phyloP scores from a whole-genome alignment of 352 stramenopile species.

The Pythium aquatile region DNA sequence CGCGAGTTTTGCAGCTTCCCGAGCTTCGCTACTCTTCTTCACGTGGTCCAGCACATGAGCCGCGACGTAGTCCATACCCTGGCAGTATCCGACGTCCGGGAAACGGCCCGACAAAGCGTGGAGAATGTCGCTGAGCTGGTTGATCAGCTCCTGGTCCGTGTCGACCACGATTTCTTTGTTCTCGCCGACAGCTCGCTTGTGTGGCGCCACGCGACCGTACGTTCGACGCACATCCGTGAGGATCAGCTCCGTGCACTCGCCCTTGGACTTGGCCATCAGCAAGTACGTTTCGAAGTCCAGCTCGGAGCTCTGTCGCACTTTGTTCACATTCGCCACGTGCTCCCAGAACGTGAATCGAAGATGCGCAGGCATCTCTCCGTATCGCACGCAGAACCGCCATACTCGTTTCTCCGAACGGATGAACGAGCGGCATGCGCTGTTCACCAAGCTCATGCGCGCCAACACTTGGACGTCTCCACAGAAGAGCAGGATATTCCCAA shows the following conservation, averaged over 20 bases:
- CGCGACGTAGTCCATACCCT: constrained; percentile 88
- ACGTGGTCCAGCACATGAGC: constrained; percentile 80
- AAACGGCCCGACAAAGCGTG: constrained; percentile 77
- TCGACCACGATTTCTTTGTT: constrained; percentile 47
- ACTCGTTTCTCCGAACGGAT: constrained; percentile 59
- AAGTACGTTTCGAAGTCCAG: constrained; percentile 84
- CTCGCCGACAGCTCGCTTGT: constrained; percentile 63
- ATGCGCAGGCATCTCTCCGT: constrained; percentile 52
- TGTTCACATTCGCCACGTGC: constrained; percentile 42
- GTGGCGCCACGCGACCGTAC: constrained; percentile 77
- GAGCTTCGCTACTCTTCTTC: constrained; percentile 62
- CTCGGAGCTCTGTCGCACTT: constrained; percentile 51
- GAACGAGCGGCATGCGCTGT: constrained; percentile 54
- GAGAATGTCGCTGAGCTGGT: constrained; percentile 78
- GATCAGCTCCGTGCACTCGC: constrained; percentile 81
- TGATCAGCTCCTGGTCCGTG: constrained; percentile 68
- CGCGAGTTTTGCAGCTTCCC: constrained; percentile 19
- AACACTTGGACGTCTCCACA: constrained; percentile 56
- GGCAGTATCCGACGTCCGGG: constrained; percentile 83
- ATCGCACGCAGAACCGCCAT: constrained; percentile 84
- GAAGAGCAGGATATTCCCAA: constrained; percentile 76
- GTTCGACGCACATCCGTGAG: constrained; percentile 81
- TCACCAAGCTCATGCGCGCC: constrained; percentile 48
- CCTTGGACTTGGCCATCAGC: constrained; percentile 82
- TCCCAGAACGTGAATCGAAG: constrained; percentile 80